These are phyloP conservation scores for Tilletia setariae DNA, from an alignment of 1,284 basidiomycete genomes.

Conservation along the genomic window DNA sequence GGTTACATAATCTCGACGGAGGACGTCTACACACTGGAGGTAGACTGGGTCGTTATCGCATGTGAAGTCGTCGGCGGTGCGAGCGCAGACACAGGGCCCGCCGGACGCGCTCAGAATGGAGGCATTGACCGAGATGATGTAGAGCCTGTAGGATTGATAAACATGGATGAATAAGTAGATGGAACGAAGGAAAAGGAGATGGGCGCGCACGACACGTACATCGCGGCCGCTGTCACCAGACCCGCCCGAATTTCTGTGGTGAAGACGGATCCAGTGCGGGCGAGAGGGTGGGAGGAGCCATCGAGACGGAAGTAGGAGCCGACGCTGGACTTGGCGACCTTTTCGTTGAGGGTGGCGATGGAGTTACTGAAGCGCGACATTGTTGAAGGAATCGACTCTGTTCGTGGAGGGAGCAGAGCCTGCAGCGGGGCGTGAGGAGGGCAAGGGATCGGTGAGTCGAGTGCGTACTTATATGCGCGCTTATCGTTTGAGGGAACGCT, in stretches of 20 bases:
- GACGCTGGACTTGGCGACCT: constrained; percentile 67
- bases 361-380: constrained; percentile 7
- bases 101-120: constrained; percentile 72
- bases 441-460: not conserved
- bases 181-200: not conserved
- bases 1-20: constrained; percentile 53
- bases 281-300: constrained; percentile 72
- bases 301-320: constrained; percentile 81
- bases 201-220: constrained; percentile 22
- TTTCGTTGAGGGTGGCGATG: constrained; percentile 45
- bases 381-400: not conserved
- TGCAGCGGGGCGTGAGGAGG: not conserved
- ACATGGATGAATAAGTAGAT: not conserved
- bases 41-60: constrained; percentile 64
- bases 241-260: constrained; percentile 50
- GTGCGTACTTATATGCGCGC: not conserved
- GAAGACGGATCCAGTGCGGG: constrained; percentile 73
- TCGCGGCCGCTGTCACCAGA: constrained; percentile 49
- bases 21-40: constrained; percentile 35
- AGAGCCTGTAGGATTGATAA: constrained; percentile 33
- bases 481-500: too few relatives aligned
- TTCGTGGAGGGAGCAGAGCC: not conserved
- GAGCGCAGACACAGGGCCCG: constrained; percentile 73
- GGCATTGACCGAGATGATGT: constrained; percentile 63
- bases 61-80: constrained; percentile 53